A percentile compares a stretch with the other conserved stretches of the same genome.
phyloP scores from a whole-genome alignment of 805 yeast genomes.

The Candida nemodendra region DNA sequence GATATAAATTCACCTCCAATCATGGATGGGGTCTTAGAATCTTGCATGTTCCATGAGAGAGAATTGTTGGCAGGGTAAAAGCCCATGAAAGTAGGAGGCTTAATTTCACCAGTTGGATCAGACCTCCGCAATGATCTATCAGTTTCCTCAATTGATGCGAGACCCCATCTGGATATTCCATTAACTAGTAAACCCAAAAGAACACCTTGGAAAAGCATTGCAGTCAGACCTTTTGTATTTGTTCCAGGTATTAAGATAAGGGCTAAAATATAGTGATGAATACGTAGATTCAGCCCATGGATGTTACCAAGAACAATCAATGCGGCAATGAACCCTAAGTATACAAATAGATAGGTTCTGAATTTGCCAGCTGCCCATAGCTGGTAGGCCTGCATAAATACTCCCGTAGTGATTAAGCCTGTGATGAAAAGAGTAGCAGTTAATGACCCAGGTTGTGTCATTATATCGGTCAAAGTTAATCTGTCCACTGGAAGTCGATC shows the following conservation, averaged over 20 bases:
- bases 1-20: conserved; percentile 25
- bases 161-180: conserved; percentile 92
- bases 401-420: conserved; percentile 48
- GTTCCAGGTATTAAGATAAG: conserved; percentile 81
- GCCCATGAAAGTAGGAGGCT: conserved; percentile 50
- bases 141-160: conserved; percentile 85
- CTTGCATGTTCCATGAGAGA: conserved; percentile 37
- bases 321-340: conserved; percentile 43
- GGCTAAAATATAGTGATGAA: conserved; percentile 81
- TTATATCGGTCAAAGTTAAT: conserved; percentile 67
- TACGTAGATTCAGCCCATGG: conserved; percentile 70
- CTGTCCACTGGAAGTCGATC: conserved; percentile 89
- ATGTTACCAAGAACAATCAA: conserved; percentile 46
- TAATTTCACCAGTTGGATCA: conserved; percentile 59
- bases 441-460: conserved; percentile 74
- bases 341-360: conserved; percentile 54
- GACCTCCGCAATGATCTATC: conserved; percentile 62
- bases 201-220: conserved; percentile 79
- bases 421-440: conserved; percentile 57
- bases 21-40: conserved; percentile 16
- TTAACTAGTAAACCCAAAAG: conserved; percentile 76
- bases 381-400: conserved; percentile 68
- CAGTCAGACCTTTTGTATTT: conserved; percentile 66
- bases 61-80: conserved; percentile 32
- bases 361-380: conserved; percentile 80